phyloP scores from a whole-genome alignment of 2,329 filamentous ascomycete genomes.

The Elsinoe necatrix region DNA sequence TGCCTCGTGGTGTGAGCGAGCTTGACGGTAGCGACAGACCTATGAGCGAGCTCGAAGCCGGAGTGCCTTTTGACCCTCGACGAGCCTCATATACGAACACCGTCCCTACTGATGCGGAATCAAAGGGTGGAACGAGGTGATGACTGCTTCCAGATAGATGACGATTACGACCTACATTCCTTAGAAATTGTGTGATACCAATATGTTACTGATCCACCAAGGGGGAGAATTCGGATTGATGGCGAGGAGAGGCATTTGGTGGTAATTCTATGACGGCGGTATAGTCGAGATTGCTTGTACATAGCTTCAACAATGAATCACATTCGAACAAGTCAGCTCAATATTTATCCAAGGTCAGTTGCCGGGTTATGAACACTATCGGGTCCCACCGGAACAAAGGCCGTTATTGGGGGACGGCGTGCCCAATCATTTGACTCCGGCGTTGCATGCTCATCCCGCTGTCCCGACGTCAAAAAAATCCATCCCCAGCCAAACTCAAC shows the following conservation, averaged over 20 bases:
- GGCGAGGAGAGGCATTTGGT: neutral
- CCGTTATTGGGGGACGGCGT: neutral
- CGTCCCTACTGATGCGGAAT: neutral
- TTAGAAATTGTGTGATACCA: slow-evolving; percentile 9
- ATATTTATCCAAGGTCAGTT: neutral
- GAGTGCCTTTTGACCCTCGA: neutral
- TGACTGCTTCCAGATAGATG: neutral
- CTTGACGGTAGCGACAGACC: neutral
- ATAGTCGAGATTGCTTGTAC: neutral
- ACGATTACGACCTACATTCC: slow-evolving; percentile 10
- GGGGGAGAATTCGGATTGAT: neutral
- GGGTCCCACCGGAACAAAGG: slow-evolving; percentile 4
- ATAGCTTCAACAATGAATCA: neutral
- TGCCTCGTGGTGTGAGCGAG: slow-evolving; percentile 3
- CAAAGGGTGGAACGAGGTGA: neutral
- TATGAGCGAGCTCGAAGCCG: slow-evolving; percentile 5
- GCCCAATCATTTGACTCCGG: slow-evolving; percentile 5
- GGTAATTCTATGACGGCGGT: neutral
- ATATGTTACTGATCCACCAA: neutral
- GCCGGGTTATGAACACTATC: neutral
- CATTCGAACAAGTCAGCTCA: neutral
- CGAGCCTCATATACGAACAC: neutral
- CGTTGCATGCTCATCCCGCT: slow-evolving; percentile 7
- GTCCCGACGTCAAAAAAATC: slow-evolving; percentile 12
- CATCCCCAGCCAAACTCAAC: slow-evolving; percentile 16